phyloP scores from a whole-genome alignment of 352 stramenopile species.

The Globisporangium radiosum region DNA sequence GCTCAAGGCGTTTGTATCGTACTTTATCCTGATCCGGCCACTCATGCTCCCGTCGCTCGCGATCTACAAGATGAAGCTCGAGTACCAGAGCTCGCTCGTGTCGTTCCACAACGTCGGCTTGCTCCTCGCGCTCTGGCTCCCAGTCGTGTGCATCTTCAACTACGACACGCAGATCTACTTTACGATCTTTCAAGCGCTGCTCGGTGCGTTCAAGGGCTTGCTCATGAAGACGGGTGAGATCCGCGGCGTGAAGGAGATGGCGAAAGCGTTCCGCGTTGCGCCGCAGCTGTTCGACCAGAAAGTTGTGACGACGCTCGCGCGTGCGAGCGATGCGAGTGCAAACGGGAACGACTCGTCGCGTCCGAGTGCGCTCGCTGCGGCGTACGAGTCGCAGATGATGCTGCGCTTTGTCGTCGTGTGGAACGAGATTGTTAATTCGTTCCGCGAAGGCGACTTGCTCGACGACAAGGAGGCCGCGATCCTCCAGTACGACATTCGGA shows the following conservation, averaged over 20 bases:
- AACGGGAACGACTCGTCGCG: slow-evolving; percentile 38
- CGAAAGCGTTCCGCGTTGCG: slow-evolving; percentile 67
- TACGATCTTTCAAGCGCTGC: slow-evolving; percentile 62
- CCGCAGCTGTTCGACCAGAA: slow-evolving; percentile 79
- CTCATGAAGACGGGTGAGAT: slow-evolving; percentile 77
- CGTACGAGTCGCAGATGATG: slow-evolving; percentile 80
- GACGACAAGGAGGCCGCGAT: slow-evolving; percentile 78
- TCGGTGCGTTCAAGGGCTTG: slow-evolving; percentile 55
- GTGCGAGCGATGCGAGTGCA: slow-evolving; percentile 42
- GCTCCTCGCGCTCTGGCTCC: slow-evolving; percentile 58
- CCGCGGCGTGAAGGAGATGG: slow-evolving; percentile 60
- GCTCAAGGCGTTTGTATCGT: slow-evolving; percentile 49
- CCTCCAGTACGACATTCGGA: slow-evolving; percentile 80
- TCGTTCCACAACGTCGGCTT: slow-evolving; percentile 73
- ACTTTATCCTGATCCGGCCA: slow-evolving; percentile 58
- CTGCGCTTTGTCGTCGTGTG: slow-evolving; percentile 75
- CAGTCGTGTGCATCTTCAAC: slow-evolving; percentile 69
- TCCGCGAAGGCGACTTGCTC: slow-evolving; percentile 62
- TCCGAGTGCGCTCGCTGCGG: slow-evolving; percentile 35
- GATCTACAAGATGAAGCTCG: slow-evolving; percentile 65
- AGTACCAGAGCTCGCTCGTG: slow-evolving; percentile 61
- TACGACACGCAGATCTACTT: slow-evolving; percentile 83
- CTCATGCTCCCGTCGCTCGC: slow-evolving; percentile 59
- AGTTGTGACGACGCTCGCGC: slow-evolving; percentile 53
- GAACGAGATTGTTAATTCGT: slow-evolving; percentile 83